phyloP scores from a whole-genome alignment of 2,329 filamentous ascomycete species.

The Alternaria novae-zelandiae region DNA sequence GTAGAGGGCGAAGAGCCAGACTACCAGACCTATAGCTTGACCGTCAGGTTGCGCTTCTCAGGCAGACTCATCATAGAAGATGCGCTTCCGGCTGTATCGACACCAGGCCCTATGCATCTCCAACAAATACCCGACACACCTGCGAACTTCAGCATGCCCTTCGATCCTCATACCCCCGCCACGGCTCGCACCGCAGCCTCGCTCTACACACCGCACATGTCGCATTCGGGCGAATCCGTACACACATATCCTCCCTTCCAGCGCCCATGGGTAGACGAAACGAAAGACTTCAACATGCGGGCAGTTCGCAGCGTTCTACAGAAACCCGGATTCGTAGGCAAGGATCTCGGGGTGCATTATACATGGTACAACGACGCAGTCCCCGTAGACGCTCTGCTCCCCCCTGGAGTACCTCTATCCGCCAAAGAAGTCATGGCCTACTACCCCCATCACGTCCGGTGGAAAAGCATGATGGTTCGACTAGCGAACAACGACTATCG shows the following conservation, averaged over 20 bases:
- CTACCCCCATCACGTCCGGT: slow-evolving; percentile 37
- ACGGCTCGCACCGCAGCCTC: not conserved
- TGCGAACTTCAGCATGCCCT: not conserved
- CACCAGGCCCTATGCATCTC: not conserved
- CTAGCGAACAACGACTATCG: slow-evolving; percentile 30
- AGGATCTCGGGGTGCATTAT: slow-evolving; percentile 6
- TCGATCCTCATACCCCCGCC: not conserved
- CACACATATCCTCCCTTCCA: slow-evolving; percentile 12
- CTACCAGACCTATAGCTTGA: slow-evolving; percentile 9
- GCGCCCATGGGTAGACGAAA: slow-evolving; percentile 29
- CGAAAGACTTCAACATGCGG: slow-evolving; percentile 20
- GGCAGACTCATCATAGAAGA: slow-evolving; percentile 4
- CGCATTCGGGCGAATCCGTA: not conserved
- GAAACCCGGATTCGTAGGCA: not conserved
- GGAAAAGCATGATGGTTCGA: slow-evolving; percentile 30
- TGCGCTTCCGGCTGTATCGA: not conserved
- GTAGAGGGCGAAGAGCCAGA: not conserved
- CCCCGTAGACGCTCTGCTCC: slow-evolving; percentile 29
- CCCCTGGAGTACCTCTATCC: slow-evolving; percentile 32
- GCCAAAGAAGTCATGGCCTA: slow-evolving; percentile 34
- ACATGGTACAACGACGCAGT: slow-evolving; percentile 30
- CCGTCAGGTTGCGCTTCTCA: slow-evolving; percentile 19
- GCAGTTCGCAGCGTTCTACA: slow-evolving; percentile 3
- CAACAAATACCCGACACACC: not conserved
- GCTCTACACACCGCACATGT: not conserved